These are phyloP conservation scores for Gremmenia infestans DNA, from an alignment of 2,329 filamentous ascomycete genomes.

Conservation along the genomic window DNA sequence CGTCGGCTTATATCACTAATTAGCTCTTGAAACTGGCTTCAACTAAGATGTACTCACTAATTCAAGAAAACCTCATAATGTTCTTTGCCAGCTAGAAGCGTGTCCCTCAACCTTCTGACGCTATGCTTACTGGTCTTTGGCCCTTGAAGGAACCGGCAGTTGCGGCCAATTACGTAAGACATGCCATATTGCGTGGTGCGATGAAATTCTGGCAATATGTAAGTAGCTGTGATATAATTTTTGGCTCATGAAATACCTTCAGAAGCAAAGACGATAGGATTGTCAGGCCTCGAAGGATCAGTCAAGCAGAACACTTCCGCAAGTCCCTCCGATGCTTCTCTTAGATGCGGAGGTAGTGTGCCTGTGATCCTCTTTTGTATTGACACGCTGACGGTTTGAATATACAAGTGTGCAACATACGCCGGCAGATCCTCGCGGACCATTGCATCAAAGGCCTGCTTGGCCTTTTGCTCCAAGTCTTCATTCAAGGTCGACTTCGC, in stretches of 20 bases:
- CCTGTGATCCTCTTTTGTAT: constrained; percentile 65
- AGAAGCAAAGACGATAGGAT: constrained; percentile 73
- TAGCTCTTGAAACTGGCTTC: constrained; percentile 1
- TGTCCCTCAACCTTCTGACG: constrained; percentile 56
- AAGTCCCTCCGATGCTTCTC: constrained; percentile 67
- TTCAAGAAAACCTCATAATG: constrained; percentile 72
- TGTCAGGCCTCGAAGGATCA: constrained; percentile 67
- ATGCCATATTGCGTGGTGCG: constrained; percentile 71
- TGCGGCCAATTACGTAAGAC: constrained; percentile 67
- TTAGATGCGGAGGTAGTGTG: constrained; percentile 57
- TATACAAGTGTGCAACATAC: constrained; percentile 65
- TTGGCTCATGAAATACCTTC: constrained; percentile 47
- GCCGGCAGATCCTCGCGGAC: constrained; percentile 66
- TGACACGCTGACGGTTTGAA: constrained; percentile 63
- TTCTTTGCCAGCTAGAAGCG: constrained; percentile 58
- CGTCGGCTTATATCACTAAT: constrained; percentile 42
- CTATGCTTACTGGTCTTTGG: constrained; percentile 63
- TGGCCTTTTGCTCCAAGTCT: constrained; percentile 56
- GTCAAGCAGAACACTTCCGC: constrained; percentile 75
- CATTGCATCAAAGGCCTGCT: constrained; percentile 59
- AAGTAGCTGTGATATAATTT: not conserved
- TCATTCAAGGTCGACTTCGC: constrained; percentile 51
- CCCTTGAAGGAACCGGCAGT: constrained; percentile 75
- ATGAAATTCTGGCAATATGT: constrained; percentile 56
- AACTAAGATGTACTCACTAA: constrained; percentile 44